These are phyloP conservation scores for Thymus quinquecostatus DNA, from an alignment of 257 asterid species.

Conservation along the genomic window DNA sequence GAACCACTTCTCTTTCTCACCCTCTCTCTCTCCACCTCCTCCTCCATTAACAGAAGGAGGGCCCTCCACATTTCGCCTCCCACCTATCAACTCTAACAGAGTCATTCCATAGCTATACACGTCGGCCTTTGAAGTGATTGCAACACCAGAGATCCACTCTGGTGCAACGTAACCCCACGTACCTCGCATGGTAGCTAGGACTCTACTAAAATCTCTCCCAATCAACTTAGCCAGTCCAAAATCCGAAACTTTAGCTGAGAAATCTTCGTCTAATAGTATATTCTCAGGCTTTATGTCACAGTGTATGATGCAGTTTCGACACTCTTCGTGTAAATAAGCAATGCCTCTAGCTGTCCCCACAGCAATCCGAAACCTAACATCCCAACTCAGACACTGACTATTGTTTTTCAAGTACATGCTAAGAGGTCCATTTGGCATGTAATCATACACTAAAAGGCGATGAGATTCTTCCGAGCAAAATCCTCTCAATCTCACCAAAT, in stretches of 20 bases:
- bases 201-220: constrained; percentile 77
- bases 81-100: constrained; percentile 65
- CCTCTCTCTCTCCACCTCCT: constrained; percentile 20
- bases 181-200: constrained; percentile 75
- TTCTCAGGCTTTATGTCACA: constrained; percentile 87
- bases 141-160: constrained; percentile 86
- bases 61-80: constrained; percentile 70
- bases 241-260: constrained; percentile 75
- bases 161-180: constrained; percentile 94
- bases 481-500: constrained; percentile 77
- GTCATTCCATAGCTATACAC: constrained; percentile 90
- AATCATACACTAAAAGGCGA: constrained; percentile 77
- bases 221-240: constrained; percentile 81
- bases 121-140: constrained; percentile 79
- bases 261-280: constrained; percentile 65
- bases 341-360: constrained; percentile 73
- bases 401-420: constrained; percentile 56
- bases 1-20: constrained; percentile 61
- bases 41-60: constrained; percentile 58
- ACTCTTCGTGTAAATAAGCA: constrained; percentile 80
- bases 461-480: constrained; percentile 75
- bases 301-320: constrained; percentile 67
- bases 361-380: constrained; percentile 60
- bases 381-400: constrained; percentile 69
- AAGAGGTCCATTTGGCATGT: constrained; percentile 82